Evolutionary conservation across 495 filamentous ascomycete genomes (phyloP).

Genomic region (Tricharina praecox): DNA sequence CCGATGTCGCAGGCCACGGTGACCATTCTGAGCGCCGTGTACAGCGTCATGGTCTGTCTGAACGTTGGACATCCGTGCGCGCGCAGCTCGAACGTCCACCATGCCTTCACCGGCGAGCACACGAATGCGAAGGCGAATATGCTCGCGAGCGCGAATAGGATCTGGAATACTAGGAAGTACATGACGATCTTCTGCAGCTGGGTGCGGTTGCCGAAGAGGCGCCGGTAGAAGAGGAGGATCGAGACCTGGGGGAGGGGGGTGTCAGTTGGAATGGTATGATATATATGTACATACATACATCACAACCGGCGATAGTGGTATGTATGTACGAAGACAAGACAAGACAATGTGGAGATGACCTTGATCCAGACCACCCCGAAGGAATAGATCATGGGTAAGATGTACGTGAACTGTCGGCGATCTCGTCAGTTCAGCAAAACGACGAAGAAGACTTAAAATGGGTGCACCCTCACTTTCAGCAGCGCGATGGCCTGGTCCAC

Average conservation of each 20-base stretch:
- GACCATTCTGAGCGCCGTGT: slow-evolving; percentile 16
- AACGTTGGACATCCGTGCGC: slow-evolving; percentile 15
- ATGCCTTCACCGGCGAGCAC: slow-evolving; percentile 16
- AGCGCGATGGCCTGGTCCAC: background rate
- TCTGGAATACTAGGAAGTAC: slow-evolving; percentile 14
- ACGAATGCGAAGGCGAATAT: slow-evolving; percentile 14
- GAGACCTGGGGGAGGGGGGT: slow-evolving; percentile 24
- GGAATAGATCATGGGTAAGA: slow-evolving; percentile 20
- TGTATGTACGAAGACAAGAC: too few relatives aligned
- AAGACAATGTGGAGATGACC: too few relatives aligned
- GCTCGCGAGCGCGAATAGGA: slow-evolving; percentile 14
- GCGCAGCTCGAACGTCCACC: slow-evolving; percentile 14
- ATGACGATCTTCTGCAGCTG: slow-evolving; percentile 11
- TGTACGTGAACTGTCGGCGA: slow-evolving; percentile 9
- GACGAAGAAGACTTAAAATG: too few relatives aligned
- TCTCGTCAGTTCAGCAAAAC: background rate
- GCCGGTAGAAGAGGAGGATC: slow-evolving; percentile 22
- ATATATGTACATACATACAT: too few relatives aligned
- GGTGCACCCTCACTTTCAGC: slow-evolving; percentile 3
- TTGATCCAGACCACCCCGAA: slow-evolving; percentile 9
- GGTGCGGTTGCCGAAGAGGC: slow-evolving; percentile 9
- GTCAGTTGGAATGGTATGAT: too few relatives aligned
- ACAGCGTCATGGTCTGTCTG: slow-evolving; percentile 13
- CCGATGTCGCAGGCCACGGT: slow-evolving; percentile 27
- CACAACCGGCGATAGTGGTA: too few relatives aligned